A percentile compares a stretch with the other conserved stretches of the same genome.
These are phyloP conservation scores for Endothia cerciana DNA, from an alignment of 2,329 filamentous ascomycete species.

Conservation along the genomic window DNA sequence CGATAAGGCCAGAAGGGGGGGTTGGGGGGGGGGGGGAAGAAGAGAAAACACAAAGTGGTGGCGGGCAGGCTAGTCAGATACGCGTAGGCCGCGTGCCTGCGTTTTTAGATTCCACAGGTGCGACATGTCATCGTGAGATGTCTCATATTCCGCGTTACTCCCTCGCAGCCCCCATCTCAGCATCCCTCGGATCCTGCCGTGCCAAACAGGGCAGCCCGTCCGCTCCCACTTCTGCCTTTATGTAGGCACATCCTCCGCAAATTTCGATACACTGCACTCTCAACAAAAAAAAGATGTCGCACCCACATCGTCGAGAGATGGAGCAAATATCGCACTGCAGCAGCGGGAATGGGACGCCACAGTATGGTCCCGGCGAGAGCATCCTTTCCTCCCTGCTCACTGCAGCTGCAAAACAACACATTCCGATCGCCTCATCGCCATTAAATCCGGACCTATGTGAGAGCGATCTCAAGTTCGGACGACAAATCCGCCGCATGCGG, in stretches of 20 bases:
- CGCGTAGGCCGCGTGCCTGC: slow-evolving; percentile 5
- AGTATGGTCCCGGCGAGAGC: slow-evolving; percentile 15
- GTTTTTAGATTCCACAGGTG: slow-evolving; percentile 15
- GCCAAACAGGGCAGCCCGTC: background rate
- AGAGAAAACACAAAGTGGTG: background rate
- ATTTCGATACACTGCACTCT: background rate
- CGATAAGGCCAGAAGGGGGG: background rate
- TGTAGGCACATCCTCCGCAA: background rate
- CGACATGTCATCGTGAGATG: slow-evolving; percentile 12
- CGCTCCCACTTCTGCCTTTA: background rate
- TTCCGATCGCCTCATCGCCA: slow-evolving; percentile 25
- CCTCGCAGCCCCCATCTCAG: slow-evolving; percentile 4
- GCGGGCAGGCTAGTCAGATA: background rate
- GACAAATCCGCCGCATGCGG: slow-evolving; percentile 16
- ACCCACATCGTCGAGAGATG: slow-evolving; percentile 18
- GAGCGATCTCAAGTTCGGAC: slow-evolving; percentile 19
- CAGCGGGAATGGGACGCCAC: slow-evolving; percentile 2
- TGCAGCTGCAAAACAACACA: slow-evolving; percentile 26
- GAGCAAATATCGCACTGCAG: slow-evolving; percentile 14
- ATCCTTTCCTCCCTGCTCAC: slow-evolving; percentile 22
- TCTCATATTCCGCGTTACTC: slow-evolving; percentile 7
- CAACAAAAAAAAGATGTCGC: background rate
- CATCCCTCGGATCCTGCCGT: slow-evolving; percentile 22
- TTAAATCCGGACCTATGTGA: slow-evolving; percentile 23
- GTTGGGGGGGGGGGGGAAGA: background rate